Evolutionary conservation across 345 rosid species (phyloP).

Genomic region (Salix caprea): DNA sequence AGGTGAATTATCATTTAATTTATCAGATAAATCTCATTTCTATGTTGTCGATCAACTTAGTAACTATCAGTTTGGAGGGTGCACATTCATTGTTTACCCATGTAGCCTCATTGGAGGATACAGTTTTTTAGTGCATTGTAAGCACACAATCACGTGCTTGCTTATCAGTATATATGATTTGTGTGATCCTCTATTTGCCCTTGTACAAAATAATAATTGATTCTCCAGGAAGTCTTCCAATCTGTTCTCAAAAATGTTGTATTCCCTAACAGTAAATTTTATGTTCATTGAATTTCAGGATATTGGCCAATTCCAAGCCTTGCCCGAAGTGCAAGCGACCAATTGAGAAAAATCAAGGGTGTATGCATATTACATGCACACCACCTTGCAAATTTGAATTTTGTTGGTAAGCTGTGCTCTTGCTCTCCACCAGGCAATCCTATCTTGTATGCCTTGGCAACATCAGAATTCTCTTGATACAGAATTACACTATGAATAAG

Average conservation of each 20-base stretch:
- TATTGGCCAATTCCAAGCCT: slow-evolving; percentile 38
- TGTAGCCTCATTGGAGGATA: not conserved
- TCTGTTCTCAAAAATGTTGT: not conserved
- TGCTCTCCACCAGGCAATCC: not conserved
- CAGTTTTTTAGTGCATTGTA: not conserved
- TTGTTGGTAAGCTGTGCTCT: slow-evolving; percentile 51
- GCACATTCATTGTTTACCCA: not conserved
- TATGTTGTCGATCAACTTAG: not conserved
- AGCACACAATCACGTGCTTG: not conserved
- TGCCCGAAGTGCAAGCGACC: slow-evolving; percentile 38
- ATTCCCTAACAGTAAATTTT: not conserved
- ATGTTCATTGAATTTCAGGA: slow-evolving; percentile 20
- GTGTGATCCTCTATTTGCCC: not conserved
- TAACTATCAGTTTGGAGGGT: not conserved
- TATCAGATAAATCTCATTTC: not conserved
- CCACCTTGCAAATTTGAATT: slow-evolving; percentile 81
- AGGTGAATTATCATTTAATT: too few relatives aligned
- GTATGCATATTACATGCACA: slow-evolving; percentile 53
- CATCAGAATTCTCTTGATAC: not conserved
- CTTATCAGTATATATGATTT: not conserved
- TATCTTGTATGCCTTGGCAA: not conserved
- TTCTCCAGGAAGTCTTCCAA: not conserved
- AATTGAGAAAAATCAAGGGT: slow-evolving; percentile 37
- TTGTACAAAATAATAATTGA: not conserved
- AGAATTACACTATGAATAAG: not conserved